These are phyloP conservation scores for Picochlorum sp. DNA, from an alignment of 139 green algal genomes.

Conservation along the genomic window DNA sequence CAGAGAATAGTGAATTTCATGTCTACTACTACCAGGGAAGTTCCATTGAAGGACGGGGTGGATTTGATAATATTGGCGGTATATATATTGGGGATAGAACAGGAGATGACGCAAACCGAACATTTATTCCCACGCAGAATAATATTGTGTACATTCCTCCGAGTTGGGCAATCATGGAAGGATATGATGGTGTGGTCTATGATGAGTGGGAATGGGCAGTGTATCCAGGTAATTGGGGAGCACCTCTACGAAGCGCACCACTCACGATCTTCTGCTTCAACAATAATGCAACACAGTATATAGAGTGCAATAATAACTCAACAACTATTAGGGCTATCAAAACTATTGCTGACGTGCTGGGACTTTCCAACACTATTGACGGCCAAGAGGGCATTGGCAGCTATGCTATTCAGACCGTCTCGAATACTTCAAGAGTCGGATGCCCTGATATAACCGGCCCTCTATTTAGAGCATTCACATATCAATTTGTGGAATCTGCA, in stretches of 20 bases:
- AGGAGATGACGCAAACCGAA: not conserved
- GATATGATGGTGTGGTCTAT: not conserved
- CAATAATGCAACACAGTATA: not conserved
- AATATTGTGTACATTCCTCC: slow-evolving; percentile 13
- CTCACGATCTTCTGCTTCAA: slow-evolving; percentile 13
- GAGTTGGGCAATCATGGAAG: not conserved
- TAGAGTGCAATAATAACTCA: not conserved
- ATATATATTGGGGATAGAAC: slow-evolving; percentile 22
- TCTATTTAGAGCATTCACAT: slow-evolving; percentile 8
- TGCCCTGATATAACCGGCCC: slow-evolving; percentile 9
- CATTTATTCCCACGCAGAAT: slow-evolving; percentile 10
- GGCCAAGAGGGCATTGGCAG: not conserved
- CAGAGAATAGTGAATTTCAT: not conserved
- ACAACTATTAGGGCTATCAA: not conserved
- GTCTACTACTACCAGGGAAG: slow-evolving; percentile 8
- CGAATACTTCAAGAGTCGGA: not conserved
- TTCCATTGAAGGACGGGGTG: not conserved
- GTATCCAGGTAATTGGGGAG: slow-evolving; percentile 25
- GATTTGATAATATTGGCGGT: slow-evolving; percentile 21
- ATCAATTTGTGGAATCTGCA: slow-evolving; percentile 5
- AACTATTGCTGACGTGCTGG: not conserved
- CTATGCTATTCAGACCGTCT: not conserved
- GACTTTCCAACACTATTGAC: not conserved
- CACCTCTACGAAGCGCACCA: not conserved
- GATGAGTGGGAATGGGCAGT: slow-evolving; percentile 12